Percentiles rank a stretch among this genome's conserved stretches.
Conservation (phyloP, 1,284 basidiomycete species). For the Schizophyllum commune region DNA sequence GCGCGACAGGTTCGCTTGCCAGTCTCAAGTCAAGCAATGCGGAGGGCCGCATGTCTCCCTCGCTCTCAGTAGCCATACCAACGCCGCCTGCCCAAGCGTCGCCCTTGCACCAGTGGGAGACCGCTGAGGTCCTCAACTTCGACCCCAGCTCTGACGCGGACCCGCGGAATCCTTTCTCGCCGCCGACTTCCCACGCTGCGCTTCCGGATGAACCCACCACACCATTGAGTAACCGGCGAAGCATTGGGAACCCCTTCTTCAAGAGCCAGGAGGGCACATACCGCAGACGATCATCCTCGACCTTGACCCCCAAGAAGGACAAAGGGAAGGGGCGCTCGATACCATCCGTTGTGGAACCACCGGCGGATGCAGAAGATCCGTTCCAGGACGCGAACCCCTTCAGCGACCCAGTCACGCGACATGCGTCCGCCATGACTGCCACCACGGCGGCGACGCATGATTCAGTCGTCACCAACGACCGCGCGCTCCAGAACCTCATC, state of each 20-base stretch:
- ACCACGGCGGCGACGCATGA: constrained; percentile 1
- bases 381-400: constrained; percentile 26
- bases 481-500: constrained; percentile 52
- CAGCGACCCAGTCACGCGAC: constrained; percentile 19
- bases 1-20: neutral
- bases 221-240: constrained; percentile 21
- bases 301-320: neutral
- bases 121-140: constrained; percentile 55
- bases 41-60: constrained; percentile 31
- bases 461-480: constrained; percentile 22
- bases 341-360: neutral
- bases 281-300: neutral
- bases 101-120: constrained; percentile 56
- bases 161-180: neutral
- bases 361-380: neutral
- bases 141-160: constrained; percentile 4
- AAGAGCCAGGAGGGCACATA: constrained; percentile 13
- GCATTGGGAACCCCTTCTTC: constrained; percentile 61
- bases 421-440: constrained; percentile 9
- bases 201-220: neutral
- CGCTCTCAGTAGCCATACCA: constrained; percentile 45
- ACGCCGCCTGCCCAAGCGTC: constrained; percentile 48
- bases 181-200: neutral
- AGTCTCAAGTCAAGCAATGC: neutral
- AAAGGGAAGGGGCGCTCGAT: neutral